phyloP scores from a whole-genome alignment of 2,329 filamentous ascomycete genomes.

The Berkeleyomyces basicola region DNA sequence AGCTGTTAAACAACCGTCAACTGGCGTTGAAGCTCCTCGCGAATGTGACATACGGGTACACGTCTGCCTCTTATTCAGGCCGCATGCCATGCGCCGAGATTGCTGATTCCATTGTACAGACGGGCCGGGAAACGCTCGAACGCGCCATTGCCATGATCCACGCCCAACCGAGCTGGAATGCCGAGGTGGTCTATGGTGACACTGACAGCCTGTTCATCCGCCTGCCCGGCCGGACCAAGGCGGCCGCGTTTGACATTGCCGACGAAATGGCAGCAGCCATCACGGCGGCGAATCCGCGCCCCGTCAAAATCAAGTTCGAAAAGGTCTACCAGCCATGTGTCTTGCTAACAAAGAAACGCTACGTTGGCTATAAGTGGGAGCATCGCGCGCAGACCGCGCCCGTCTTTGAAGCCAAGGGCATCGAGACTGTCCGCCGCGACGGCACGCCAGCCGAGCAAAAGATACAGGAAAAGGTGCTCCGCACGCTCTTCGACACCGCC shows the following conservation, averaged over 20 bases:
- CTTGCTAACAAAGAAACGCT: slow-evolving; percentile 88
- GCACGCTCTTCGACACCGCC: slow-evolving; percentile 73
- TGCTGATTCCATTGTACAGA: slow-evolving; percentile 95
- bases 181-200: slow-evolving; percentile 95
- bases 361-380: slow-evolving; percentile 97
- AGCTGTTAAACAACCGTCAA: slow-evolving; percentile 84
- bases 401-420: slow-evolving; percentile 94
- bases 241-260: slow-evolving; percentile 82
- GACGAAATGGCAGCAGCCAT: slow-evolving; percentile 79
- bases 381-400: slow-evolving; percentile 55
- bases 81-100: slow-evolving; percentile 97
- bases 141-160: slow-evolving; percentile 88
- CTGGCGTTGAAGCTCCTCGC: slow-evolving; percentile 87
- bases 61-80: slow-evolving; percentile 89
- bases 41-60: slow-evolving; percentile 98
- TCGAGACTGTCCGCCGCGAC: slow-evolving; percentile 89
- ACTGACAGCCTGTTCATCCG: slow-evolving; percentile 91
- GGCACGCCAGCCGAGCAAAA: slow-evolving; percentile 92
- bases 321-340: slow-evolving; percentile 96
- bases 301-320: slow-evolving; percentile 93
- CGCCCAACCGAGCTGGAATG: slow-evolving; percentile 70
- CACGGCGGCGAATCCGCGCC: slow-evolving; percentile 76
- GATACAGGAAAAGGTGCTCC: slow-evolving; percentile 84
- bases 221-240: slow-evolving; percentile 69
- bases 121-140: slow-evolving; percentile 84